A percentile compares a stretch with the other conserved stretches of the same genome.
Evolutionary conservation across 306 rosid genomes (phyloP).

Genomic region (Citrullus mucosospermus): DNA sequence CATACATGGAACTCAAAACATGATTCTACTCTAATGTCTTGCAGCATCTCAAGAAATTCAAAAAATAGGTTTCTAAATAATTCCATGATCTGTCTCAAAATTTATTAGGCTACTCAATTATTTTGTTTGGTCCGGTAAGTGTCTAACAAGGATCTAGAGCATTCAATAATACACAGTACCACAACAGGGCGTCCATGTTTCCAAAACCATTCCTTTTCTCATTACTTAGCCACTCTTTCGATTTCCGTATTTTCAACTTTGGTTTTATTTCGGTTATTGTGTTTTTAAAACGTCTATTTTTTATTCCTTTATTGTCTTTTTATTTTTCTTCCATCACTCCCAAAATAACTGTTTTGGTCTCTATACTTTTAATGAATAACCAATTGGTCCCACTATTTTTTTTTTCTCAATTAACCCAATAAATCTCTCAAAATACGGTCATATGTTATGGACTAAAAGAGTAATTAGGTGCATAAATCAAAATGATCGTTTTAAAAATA

Average conservation of each 20-base stretch:
- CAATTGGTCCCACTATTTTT: no score
- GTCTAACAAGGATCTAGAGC: background rate
- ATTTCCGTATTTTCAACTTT: background rate
- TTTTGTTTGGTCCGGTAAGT: background rate
- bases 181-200: background rate
- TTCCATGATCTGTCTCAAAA: background rate
- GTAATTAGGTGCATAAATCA: no score
- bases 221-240: no score
- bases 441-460: no score
- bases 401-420: background rate
- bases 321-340: no score
- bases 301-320: no score
- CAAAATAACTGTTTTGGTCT: no score
- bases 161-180: background rate
- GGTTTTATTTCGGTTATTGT: background rate
- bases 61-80: background rate
- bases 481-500: background rate
- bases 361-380: no score
- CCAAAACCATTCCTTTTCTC: background rate
- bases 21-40: background rate
- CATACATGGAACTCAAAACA: constrained; percentile 30
- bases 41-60: background rate
- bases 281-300: background rate
- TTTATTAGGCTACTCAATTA: background rate
- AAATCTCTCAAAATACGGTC: no score